Evolutionary conservation across 768 basidiomycete species (phyloP), one percentile per base, ranked within the genome.

Genomic region (Rhodosporidiobolus sp.): DNA sequence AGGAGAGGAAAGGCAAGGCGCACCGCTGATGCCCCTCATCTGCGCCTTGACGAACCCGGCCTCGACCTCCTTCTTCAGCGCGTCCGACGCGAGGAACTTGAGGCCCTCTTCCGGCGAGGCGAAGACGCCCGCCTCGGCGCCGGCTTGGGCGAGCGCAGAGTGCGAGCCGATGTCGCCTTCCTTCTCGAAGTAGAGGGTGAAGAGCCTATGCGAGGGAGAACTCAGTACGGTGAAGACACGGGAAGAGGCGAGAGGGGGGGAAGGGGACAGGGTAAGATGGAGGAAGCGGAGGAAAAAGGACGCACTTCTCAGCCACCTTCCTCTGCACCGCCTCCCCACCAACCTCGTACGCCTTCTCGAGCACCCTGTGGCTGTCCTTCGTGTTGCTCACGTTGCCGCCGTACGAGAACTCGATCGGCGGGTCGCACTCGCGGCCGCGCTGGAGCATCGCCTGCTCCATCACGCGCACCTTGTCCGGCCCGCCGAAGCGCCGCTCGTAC

Each of bases 361-460:
- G 83, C 35, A 93, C 83, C 19, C 90, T 86, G 79, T 92, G 91
- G 16, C 88, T 88, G 28, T 84, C 82, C 49, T 84, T 87, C n/a
- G 90, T 89, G 77, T 87, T 86, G 64, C 85, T 20, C 9, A 91
- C 83, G 22, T 83, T 83, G 28, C 89, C 89, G 24, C 83, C 83
- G 52, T 78, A 78, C 4, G 19, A n/a, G 65, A 78, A 78, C 30
- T 71, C 58, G 56, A 70, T 78, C 22, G 70, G 65, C 19, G 73
- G 68, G 59, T 68, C 65, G 38, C 59, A 52, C 20, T 20, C 67
- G 26, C 46, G 28, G 24, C 69, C 74, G 17, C 67, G 57, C 20
- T 70, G 67, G 11, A 53, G 49, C 77, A 79, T 79, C 3, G 59
- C 72, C 43, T 67, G 46, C 32, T 65, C 59, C 73, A 78, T 78